Evolutionary conservation across 2,329 filamentous ascomycete species (phyloP), one percentile per base, ranked within the genome.

Genomic region (Cytospora chrysosperma): DNA sequence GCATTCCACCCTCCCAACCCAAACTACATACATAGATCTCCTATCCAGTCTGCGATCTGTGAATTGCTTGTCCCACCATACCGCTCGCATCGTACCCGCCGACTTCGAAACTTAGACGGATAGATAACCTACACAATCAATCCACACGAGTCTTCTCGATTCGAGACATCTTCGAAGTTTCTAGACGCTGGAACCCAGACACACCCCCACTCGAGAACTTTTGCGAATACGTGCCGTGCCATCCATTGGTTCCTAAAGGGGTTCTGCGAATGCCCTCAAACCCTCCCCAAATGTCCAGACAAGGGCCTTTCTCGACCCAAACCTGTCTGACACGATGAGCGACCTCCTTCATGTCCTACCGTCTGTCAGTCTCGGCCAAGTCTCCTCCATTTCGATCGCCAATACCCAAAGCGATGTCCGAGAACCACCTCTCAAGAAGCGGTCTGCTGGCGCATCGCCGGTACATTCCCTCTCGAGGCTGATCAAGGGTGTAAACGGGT

Each of bases 401-500:
- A 40, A 58, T 13, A 37, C 47, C 17, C 34, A 26, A 26, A 30
- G 30, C 34, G 57, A 55, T 47, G 37, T 30, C 19, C 56, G 37
- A 30, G 34, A 56, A 37, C 6, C 32, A 19, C 27, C 58, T 30
- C 32, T 27, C 6, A 62, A 59, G 28, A 55, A 65, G 52, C 28
- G 55, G 32, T 27, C 58, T 15, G 37, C 58, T 4, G 59, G 55
- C 52, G 47, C 55, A 24, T 60, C 53, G 47, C 58, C 37, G 62
- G 59, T 52, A 9, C 62, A 64, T 15, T 66, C 67, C 5, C 62
- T 73, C 17, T 67, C 70, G 2, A 68, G 58, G 56, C 61, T 72
- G 37, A 59, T 73, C 24, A 69, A 65, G n/a, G 60, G 65, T 12
- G 79, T 78, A 49, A 77, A 79, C 62, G 75, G 76, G 59, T 70